These are phyloP conservation scores for Moelleriella libera DNA, from an alignment of 2,329 filamentous ascomycete species.

Conservation along the genomic window DNA sequence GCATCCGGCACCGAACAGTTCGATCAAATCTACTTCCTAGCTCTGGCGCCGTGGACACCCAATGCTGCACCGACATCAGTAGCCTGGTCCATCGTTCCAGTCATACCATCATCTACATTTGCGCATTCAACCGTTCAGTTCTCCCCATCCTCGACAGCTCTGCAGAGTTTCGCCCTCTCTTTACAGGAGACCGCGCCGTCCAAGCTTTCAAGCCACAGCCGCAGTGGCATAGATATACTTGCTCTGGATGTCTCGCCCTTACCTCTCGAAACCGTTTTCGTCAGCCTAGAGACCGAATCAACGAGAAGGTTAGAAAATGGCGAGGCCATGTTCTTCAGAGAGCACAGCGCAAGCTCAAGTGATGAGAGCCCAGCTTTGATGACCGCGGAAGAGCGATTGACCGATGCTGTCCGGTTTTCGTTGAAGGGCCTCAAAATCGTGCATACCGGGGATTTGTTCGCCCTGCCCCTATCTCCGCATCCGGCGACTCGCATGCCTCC, in stretches of 20 bases:
- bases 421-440: constrained; percentile 61
- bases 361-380: constrained; percentile 21
- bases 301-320: constrained; percentile 69
- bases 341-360: constrained; percentile 31
- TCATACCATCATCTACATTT: constrained; percentile 49
- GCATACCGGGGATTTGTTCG: constrained; percentile 68
- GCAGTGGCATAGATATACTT: constrained; percentile 70
- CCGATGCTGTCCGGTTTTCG: constrained; percentile 57
- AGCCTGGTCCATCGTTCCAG: constrained; percentile 75
- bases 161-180: constrained; percentile 66
- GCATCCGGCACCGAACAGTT: constrained; percentile 17
- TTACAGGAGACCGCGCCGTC: constrained; percentile 63
- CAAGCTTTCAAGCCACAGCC: constrained; percentile 56
- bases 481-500: constrained; percentile 75
- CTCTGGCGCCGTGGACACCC: constrained; percentile 61
- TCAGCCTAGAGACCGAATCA: constrained; percentile 70
- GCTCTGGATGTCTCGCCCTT: constrained; percentile 71
- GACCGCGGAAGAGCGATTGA: constrained; percentile 42
- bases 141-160: constrained; percentile 53
- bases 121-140: constrained; percentile 70
- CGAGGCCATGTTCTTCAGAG: constrained; percentile 66
- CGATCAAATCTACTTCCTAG: constrained; percentile 45
- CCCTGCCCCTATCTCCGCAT: constrained; percentile 67
- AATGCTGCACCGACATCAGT: constrained; percentile 42
- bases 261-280: constrained; percentile 71